Percentiles rank a stretch among this genome's conserved stretches.
These are phyloP conservation scores for Penicillium sp. DNA, from an alignment of 2,329 filamentous ascomycete species.

Conservation along the genomic window DNA sequence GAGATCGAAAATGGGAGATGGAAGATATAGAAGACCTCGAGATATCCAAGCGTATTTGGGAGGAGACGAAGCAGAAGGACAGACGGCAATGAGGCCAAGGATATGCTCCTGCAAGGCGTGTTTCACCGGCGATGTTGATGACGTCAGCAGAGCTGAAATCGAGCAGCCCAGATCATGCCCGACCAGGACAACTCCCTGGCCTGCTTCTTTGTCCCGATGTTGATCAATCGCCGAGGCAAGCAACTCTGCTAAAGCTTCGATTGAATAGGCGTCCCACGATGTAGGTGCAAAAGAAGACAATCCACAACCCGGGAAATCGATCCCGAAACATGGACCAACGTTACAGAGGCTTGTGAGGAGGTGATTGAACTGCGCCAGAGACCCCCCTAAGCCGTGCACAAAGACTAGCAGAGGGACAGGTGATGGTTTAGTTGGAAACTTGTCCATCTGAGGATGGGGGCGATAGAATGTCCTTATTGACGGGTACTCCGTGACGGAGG, in stretches of 20 bases:
- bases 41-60: constrained; percentile 58
- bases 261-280: constrained; percentile 78
- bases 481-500: constrained; percentile 71
- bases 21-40: constrained; percentile 68
- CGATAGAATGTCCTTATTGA: constrained; percentile 82
- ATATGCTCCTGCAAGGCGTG: constrained; percentile 66
- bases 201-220: constrained; percentile 67
- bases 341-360: constrained; percentile 82
- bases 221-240: constrained; percentile 75
- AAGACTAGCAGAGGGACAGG: constrained; percentile 87
- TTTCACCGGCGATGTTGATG: constrained; percentile 58
- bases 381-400: constrained; percentile 92
- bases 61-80: constrained; percentile 72
- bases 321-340: constrained; percentile 79
- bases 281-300: constrained; percentile 74
- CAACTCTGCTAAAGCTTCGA: constrained; percentile 75
- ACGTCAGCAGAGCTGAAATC: constrained; percentile 73
- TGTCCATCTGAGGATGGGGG: constrained; percentile 78
- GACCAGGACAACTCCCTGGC: constrained; percentile 77
- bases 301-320: constrained; percentile 91
- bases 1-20: constrained; percentile 70
- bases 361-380: constrained; percentile 82
- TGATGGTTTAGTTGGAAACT: constrained; percentile 73
- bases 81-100: constrained; percentile 79
- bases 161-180: constrained; percentile 91